phyloP scores from a whole-genome alignment of 2,329 filamentous ascomycete species.

The Leptographium flavum region DNA sequence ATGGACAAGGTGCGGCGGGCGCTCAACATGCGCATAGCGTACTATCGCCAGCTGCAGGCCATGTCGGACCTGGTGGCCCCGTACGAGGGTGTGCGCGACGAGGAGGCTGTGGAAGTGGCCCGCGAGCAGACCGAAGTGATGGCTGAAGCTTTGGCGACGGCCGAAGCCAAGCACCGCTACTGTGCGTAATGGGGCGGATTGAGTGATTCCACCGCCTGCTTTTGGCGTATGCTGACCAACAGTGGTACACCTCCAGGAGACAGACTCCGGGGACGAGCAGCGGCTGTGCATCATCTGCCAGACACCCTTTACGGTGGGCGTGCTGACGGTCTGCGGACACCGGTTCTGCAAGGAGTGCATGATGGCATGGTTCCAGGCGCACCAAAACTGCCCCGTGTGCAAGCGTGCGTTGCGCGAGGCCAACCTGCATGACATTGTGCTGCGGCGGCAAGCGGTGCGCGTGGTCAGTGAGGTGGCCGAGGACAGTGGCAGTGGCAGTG shows the following conservation, averaged over 20 bases:
- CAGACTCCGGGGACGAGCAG: constrained; percentile 47
- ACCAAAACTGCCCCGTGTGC: constrained; percentile 72
- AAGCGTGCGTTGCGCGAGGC: constrained; percentile 50
- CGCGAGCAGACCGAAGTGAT: constrained; percentile 33
- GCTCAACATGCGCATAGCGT: constrained; percentile 79
- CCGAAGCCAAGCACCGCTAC: constrained; percentile 65
- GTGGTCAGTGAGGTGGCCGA: constrained; percentile 32
- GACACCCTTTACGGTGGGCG: constrained; percentile 59
- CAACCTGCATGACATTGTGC: constrained; percentile 73
- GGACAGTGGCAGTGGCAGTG: constrained; percentile 13
- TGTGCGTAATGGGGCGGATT: too few relatives aligned
- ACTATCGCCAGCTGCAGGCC: constrained; percentile 77
- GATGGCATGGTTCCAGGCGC: constrained; percentile 57
- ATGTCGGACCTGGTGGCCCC: constrained; percentile 80
- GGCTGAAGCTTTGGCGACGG: constrained; percentile 42
- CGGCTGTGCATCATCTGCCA: constrained; percentile 81
- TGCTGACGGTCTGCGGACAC: constrained; percentile 79
- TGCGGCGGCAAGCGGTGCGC: constrained; percentile 61
- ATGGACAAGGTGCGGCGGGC: constrained; percentile 59
- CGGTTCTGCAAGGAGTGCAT: constrained; percentile 87
- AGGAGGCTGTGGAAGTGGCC: constrained; percentile 28
- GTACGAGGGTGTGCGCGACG: constrained; percentile 49
- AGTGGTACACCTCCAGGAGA: constrained; percentile 39
- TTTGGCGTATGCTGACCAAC: not conserved
- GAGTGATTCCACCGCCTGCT: constrained; percentile 15